Base-by-base conservation (phyloP, 192 early-diverging fungal species). In the Podila verticillata region DNA sequence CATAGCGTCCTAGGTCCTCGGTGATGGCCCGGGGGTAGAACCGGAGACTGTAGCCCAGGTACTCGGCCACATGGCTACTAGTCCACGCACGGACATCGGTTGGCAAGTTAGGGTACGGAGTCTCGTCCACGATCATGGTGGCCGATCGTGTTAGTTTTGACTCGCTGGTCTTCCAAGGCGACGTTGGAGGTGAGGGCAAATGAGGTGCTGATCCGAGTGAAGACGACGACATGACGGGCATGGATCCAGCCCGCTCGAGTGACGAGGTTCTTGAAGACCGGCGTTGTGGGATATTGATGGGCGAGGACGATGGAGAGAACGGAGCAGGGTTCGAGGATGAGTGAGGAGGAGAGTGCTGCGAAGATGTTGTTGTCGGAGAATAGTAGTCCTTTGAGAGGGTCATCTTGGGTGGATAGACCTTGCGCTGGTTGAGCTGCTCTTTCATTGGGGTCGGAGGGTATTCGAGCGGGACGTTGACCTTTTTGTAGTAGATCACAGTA, bases 1-100 rank as follows among this genome's bases (percentile, higher is more conserved):
- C 74, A 73, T 77, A 83, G 34, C 74, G 68, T 26, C 74, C 74
- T 26, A 83, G 39, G 48, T 83, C 82, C 32, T 73, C 74, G n/a
- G 74, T 77, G 26, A 83, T 73, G 28, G 82, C 82, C 5, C 64
- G 68, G 17, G 82, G 82, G 34, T 83, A 83, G 15, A 72, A 62
- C 19, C 82, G 30, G 12, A 83, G 69, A 49, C 64, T 73, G 24
- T 83, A 83, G 15, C 49, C 74, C 22, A 83, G 62, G 51, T 83
- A 83, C 62, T 72, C 69, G 20, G 82, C 74, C 19, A 83, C 82
- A 73, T 83, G 69, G 31, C 39, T 47, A 31, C 74, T 77, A 3
- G 66, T 73, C 82, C 82, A 83, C 2, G 54, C 36, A 5, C 74
- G 70, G 22, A 77, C 74, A 29, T 83, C 74, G 4, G 69, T 35